These are phyloP conservation scores for Primulina eburnea DNA, from an alignment of 257 asterid genomes.

Conservation along the genomic window DNA sequence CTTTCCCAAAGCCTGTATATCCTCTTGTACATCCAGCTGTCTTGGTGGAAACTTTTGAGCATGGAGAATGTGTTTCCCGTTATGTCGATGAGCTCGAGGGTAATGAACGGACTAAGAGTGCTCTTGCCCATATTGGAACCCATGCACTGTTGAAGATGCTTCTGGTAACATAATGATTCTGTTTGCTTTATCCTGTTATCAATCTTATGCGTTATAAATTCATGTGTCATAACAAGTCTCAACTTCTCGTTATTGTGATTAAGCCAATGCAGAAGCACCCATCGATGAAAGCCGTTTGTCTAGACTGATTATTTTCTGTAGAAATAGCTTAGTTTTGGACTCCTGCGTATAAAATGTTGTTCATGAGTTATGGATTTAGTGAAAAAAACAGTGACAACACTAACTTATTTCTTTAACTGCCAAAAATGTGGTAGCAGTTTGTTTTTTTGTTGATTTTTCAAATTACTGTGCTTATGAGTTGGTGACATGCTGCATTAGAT, in stretches of 20 bases:
- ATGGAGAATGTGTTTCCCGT: constrained; percentile 71
- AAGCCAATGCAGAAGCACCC: background rate
- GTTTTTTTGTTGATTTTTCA: background rate
- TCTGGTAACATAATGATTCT: constrained; percentile 44
- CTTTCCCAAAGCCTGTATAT: constrained; percentile 89
- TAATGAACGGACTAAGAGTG: constrained; percentile 60
- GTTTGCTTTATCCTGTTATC: constrained; percentile 9
- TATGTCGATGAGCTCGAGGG: constrained; percentile 68
- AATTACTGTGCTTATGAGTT: too few species aligned
- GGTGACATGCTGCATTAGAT: background rate
- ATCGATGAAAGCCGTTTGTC: background rate
- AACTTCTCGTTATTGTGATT: background rate
- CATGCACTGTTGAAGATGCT: constrained; percentile 93
- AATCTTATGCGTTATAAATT: constrained; percentile 11
- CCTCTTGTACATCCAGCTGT: constrained; percentile 92
- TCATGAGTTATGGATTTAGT: background rate
- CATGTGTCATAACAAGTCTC: background rate
- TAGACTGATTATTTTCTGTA: background rate
- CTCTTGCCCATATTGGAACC: constrained; percentile 87
- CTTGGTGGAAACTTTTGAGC: constrained; percentile 85
- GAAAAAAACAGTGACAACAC: background rate
- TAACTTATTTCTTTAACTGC: background rate
- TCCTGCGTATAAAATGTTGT: background rate
- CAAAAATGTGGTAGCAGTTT: too few species aligned
- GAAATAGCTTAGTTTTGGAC: background rate